Evolutionary conservation across 345 rosid species (phyloP).

Genomic region (Xanthoceras sorbifolium): DNA sequence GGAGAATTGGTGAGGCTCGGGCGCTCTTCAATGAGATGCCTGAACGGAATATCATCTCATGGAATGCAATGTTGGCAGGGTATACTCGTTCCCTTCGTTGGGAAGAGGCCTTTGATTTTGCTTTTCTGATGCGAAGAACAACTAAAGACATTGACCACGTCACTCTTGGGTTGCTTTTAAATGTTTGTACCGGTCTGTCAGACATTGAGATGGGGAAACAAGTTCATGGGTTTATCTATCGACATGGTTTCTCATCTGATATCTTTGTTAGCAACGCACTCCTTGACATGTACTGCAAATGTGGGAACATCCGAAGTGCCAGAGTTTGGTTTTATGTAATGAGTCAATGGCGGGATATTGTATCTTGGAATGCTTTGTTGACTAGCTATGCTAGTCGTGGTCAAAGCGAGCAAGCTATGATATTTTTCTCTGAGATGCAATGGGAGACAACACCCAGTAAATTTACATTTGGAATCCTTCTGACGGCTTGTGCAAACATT

Average conservation of each 20-base stretch:
- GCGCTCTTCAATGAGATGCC: constrained; percentile 80
- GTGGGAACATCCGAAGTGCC: constrained; percentile 52
- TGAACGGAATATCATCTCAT: constrained; percentile 65
- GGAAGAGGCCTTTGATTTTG: constrained; percentile 68
- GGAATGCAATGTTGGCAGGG: constrained; percentile 88
- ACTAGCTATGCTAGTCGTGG: constrained; percentile 61
- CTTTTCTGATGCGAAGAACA: constrained; percentile 47
- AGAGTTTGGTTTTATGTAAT: constrained; percentile 65
- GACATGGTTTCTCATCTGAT: constrained; percentile 50
- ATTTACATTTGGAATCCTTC: constrained; percentile 64
- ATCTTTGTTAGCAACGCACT: constrained; percentile 65
- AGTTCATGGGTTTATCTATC: constrained; percentile 70
- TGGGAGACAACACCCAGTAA: constrained; percentile 61
- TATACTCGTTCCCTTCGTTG: constrained; percentile 53
- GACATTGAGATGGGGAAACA: constrained; percentile 78
- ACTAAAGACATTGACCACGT: constrained; percentile 57
- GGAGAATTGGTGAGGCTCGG: constrained; percentile 63
- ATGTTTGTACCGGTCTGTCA: constrained; percentile 63
- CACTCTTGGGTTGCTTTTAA: constrained; percentile 61
- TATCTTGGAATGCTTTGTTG: constrained; percentile 84
- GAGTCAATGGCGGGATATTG: constrained; percentile 58
- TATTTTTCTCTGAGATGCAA: constrained; percentile 64
- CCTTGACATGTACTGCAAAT: constrained; percentile 75
- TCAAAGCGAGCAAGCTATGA: constrained; percentile 63
- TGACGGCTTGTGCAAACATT: constrained; percentile 76